Evolutionary conservation across 2,329 filamentous ascomycete genomes (phyloP), one percentile per base, ranked within the genome.

Genomic region (Talaromyces funiculosus): DNA sequence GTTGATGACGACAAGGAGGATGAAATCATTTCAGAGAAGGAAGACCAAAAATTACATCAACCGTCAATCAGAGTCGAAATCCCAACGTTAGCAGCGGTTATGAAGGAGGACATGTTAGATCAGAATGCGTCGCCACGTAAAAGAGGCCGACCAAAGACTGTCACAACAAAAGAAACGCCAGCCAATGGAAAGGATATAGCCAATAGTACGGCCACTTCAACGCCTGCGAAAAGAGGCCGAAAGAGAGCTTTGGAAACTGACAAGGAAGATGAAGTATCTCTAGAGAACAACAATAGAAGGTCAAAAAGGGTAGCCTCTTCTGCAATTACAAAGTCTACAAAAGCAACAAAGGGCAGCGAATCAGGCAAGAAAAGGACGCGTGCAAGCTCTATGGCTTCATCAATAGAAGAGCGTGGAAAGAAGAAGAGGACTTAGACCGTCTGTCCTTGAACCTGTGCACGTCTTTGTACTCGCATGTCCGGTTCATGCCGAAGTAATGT

Each of bases 21-120:
- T 18, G 33, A 9, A 9, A 6, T 40, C n/a, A 0, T 37, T 26
- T 18, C 45, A 37, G 26, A 58, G 20, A 29, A 55, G 31, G 31
- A 37, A 33, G 54, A 61, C 38, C 43, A 47, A 12, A n/a, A 2
- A 22, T 20, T n/a, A 22, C 38, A n/a, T 24, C 49, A 54, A 29
- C 38, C 22, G 16, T 47, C 57, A 18, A 35, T 63, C 20, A 51
- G 59, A 24, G 62, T 63, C 35, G 62, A 63, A 24, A 38, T 63
- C n/a, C 62, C 62, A 9, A 53, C 45, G 8, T 43, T 42, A 35
- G 26, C 62, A 38, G 33, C 49, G 14, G 51, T 16, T 31, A 18
- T 54, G 49, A 56, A 60, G 16, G 16, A 38, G 20, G 49, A 54
- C 38, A 22, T 31, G 5, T 22, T 37, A 12, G 24, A 33, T 33